phyloP scores from a whole-genome alignment of 140 eudicot genomes.

The Cichorium intybus region DNA sequence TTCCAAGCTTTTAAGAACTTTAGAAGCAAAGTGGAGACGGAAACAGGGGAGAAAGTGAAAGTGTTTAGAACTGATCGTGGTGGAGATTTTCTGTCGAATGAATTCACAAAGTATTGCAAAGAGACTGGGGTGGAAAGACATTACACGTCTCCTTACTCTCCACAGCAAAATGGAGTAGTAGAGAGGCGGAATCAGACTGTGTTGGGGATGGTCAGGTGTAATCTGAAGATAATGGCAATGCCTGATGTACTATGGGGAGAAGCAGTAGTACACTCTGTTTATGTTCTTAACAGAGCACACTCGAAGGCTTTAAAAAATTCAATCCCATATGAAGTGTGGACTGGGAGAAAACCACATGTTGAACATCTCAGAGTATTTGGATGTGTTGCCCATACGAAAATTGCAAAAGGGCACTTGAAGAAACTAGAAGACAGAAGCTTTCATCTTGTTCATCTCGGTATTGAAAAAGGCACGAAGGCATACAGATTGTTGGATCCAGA shows the following conservation, averaged over 20 bases:
- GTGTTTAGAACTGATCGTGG: no score
- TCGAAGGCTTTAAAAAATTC: background rate
- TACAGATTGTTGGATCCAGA: background rate
- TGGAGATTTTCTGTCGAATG: no score
- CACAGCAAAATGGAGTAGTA: no score
- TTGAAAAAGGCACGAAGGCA: no score
- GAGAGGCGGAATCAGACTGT: no score
- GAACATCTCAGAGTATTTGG: conserved; percentile 2
- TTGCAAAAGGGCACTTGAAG: background rate
- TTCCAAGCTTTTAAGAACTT: no score
- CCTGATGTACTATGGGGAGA: background rate
- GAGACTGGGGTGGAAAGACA: no score
- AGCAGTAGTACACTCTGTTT: background rate
- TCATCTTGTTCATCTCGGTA: background rate
- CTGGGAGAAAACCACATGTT: background rate
- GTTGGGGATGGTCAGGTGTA: background rate
- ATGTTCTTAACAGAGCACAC: background rate
- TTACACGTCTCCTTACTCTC: no score
- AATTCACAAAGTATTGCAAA: no score
- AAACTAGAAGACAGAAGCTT: background rate
- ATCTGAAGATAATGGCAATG: background rate
- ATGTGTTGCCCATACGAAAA: background rate
- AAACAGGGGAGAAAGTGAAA: no score
- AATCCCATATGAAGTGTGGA: conserved; percentile 1
- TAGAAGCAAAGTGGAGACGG: no score